Conservation (phyloP, 495 filamentous ascomycete species). For the Talaromyces wortmannii region DNA sequence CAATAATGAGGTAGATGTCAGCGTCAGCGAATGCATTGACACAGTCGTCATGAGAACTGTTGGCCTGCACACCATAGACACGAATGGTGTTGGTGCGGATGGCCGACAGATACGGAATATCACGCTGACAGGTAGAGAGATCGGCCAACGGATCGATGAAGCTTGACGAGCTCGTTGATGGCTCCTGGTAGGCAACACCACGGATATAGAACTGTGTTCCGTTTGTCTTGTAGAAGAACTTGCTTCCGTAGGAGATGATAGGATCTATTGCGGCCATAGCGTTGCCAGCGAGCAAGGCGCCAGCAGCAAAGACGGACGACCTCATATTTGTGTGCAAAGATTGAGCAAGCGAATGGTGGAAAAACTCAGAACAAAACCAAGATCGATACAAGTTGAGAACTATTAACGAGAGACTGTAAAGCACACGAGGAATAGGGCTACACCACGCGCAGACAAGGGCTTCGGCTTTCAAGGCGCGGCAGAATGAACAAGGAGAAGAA, state of each 20-base stretch:
- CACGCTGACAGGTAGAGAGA: conserved; percentile 60
- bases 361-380: neutral
- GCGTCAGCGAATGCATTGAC: conserved; percentile 78
- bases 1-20: conserved; percentile 91
- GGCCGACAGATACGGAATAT: conserved; percentile 71
- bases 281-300: conserved; percentile 39
- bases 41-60: conserved; percentile 68
- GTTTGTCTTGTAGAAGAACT: conserved; percentile 75
- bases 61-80: conserved; percentile 85
- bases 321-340: conserved; percentile 28
- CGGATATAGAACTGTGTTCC: conserved; percentile 80
- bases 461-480: neutral
- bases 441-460: neutral
- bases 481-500: neutral
- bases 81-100: conserved; percentile 86
- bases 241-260: conserved; percentile 62
- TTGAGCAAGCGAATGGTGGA: neutral
- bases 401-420: neutral
- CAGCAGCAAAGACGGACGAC: conserved; percentile 32
- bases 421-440: neutral
- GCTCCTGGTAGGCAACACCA: conserved; percentile 78
- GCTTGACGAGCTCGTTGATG: conserved; percentile 14
- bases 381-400: neutral
- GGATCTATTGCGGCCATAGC: conserved; percentile 55
- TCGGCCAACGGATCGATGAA: conserved; percentile 71